A percentile compares a stretch with the other conserved stretches of the same genome.
Conservation (phyloP, 805 yeast species). For the Wickerhamiella sergipiensis region DNA sequence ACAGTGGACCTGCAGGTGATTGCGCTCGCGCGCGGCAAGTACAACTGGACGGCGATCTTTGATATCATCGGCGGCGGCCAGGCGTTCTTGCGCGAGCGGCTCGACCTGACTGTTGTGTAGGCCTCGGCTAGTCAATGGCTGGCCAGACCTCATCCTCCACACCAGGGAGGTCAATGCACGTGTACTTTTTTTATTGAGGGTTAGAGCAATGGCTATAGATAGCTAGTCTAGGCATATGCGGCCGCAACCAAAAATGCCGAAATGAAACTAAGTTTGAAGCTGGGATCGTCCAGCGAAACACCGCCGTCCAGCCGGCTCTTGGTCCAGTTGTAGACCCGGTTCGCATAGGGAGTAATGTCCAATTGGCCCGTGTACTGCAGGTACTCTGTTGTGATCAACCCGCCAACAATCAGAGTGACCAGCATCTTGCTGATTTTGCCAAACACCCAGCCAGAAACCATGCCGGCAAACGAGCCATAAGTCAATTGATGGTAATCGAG, state of each 20-base stretch:
- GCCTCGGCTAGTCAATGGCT: too few species aligned
- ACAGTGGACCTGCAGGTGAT: slow-evolving; percentile 42
- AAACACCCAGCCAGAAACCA: slow-evolving; percentile 42
- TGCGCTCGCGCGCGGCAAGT: slow-evolving; percentile 63
- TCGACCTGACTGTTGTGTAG: background rate
- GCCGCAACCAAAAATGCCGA: slow-evolving; percentile 26
- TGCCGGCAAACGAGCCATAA: slow-evolving; percentile 49
- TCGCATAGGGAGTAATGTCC: slow-evolving; percentile 14
- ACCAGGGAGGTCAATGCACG: too few species aligned
- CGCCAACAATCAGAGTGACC: slow-evolving; percentile 36
- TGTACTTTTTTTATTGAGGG: background rate
- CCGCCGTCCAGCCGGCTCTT: slow-evolving; percentile 28
- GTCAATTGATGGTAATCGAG: slow-evolving; percentile 50
- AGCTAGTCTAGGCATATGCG: background rate
- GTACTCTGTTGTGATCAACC: slow-evolving; percentile 36
- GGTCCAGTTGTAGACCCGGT: slow-evolving; percentile 20
- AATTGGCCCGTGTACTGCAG: slow-evolving; percentile 40
- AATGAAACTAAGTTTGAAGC: slow-evolving; percentile 45
- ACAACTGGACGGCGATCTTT: slow-evolving; percentile 61
- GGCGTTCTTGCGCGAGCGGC: slow-evolving; percentile 11
- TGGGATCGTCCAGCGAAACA: slow-evolving; percentile 41
- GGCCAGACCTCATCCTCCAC: too few species aligned
- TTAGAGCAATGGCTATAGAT: background rate
- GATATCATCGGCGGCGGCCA: slow-evolving; percentile 28
- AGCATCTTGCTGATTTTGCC: slow-evolving; percentile 47